These are phyloP conservation scores for Chlorella ohadii DNA, from an alignment of 139 green algal genomes.

Conservation along the genomic window DNA sequence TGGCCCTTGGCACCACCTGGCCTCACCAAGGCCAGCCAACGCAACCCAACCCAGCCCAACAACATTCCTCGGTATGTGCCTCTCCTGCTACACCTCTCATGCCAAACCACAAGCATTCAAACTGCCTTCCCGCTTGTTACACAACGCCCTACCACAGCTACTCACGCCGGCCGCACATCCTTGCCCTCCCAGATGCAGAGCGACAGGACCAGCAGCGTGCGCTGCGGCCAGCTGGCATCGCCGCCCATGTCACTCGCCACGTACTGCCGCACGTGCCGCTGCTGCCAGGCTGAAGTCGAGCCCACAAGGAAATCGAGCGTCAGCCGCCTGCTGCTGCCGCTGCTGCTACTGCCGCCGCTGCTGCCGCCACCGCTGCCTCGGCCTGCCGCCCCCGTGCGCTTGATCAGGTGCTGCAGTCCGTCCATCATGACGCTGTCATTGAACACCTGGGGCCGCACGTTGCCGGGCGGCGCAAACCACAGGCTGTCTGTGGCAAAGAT, in stretches of 20 bases:
- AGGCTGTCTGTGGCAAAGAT: too few species aligned
- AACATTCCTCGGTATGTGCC: too few species aligned
- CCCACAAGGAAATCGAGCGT: neutral
- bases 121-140: neutral
- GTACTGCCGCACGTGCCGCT: conserved; percentile 1
- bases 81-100: too few species aligned
- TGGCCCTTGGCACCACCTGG: too few species aligned
- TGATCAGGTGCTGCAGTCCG: too few species aligned
- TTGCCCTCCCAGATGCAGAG: conserved; percentile 10
- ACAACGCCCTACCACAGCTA: neutral
- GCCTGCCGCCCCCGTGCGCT: too few species aligned
- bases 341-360: neutral
- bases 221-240: neutral
- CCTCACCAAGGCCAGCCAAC: too few species aligned
- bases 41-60: too few species aligned
- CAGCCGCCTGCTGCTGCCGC: neutral
- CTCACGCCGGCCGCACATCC: neutral
- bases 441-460: too few species aligned
- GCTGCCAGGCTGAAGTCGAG: neutral
- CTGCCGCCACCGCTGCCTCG: too few species aligned
- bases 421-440: too few species aligned
- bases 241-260: neutral
- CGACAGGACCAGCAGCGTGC: conserved; percentile 12
- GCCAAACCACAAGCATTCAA: neutral
- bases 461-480: too few species aligned